Evolutionary conservation across 371 early-diverging fungal species (phyloP).

Genomic region (Nosema granulosis): DNA sequence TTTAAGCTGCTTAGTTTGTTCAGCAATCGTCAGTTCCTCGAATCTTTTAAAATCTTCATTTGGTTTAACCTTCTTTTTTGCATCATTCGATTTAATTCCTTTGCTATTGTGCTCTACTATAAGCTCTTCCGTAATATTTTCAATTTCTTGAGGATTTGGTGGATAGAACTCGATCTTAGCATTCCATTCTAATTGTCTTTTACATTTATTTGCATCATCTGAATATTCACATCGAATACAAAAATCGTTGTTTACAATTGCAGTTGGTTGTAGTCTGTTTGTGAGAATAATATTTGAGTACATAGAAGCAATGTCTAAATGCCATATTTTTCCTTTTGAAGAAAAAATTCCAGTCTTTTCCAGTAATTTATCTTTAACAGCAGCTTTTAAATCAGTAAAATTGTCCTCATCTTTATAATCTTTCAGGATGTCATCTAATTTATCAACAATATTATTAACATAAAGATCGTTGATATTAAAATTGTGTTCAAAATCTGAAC

Average conservation of each 20-base stretch:
- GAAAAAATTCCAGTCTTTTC: constrained; percentile 15
- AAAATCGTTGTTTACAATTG: constrained; percentile 79
- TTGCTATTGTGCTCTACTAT: constrained; percentile 68
- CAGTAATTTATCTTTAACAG: constrained; percentile 32
- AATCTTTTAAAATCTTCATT: constrained; percentile 61
- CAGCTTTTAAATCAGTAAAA: constrained; percentile 37
- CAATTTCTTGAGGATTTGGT: constrained; percentile 78
- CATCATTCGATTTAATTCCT: background rate
- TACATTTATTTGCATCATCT: constrained; percentile 76
- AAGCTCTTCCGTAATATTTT: constrained; percentile 80
- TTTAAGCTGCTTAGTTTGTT: constrained; percentile 73
- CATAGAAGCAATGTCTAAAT: constrained; percentile 98
- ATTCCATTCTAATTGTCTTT: constrained; percentile 89
- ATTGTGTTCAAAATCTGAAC: constrained; percentile 83
- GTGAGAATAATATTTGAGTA: constrained; percentile 99
- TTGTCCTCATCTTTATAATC: constrained; percentile 33
- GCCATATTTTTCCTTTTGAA: constrained; percentile 73
- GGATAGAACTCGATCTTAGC: constrained; percentile 93
- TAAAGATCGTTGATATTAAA: constrained; percentile 75
- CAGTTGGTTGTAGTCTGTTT: constrained; percentile 93
- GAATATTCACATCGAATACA: constrained; percentile 93
- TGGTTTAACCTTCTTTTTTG: constrained; percentile 32
- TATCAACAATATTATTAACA: constrained; percentile 72
- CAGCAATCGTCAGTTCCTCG: constrained; percentile 70
- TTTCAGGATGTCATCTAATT: constrained; percentile 71